Evolutionary conservation across 345 rosid genomes (phyloP).

Genomic region (Camelina neglecta): DNA sequence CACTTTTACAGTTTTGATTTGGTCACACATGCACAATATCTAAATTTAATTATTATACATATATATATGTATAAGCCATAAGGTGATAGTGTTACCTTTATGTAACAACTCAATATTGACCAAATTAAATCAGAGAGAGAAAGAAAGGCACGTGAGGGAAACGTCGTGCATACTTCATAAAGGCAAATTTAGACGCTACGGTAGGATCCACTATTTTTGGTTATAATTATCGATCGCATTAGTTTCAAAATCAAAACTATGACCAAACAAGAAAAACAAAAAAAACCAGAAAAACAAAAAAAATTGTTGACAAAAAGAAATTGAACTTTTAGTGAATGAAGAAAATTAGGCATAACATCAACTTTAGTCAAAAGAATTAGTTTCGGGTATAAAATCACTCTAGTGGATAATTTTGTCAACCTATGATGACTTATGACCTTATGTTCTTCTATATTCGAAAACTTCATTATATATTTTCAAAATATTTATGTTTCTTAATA

Average conservation of each 20-base stretch:
- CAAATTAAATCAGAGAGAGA: slow-evolving; percentile 17
- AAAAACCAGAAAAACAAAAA: background rate
- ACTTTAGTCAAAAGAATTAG: slow-evolving; percentile 18
- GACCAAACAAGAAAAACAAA: background rate
- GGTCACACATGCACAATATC: background rate
- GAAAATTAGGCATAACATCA: slow-evolving; percentile 35
- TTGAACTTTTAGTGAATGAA: background rate
- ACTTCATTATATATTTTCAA: background rate
- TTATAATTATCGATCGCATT: slow-evolving; percentile 14
- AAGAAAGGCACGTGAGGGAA: slow-evolving; percentile 38
- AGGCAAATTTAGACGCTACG: slow-evolving; percentile 24
- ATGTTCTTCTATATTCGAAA: background rate
- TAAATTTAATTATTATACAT: background rate
- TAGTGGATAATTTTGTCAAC: slow-evolving; percentile 23
- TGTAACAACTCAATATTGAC: slow-evolving; percentile 24
- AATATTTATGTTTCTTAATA: background rate
- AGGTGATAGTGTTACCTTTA: slow-evolving; percentile 24
- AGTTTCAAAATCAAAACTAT: slow-evolving; percentile 1
- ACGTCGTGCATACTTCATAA: slow-evolving; percentile 32
- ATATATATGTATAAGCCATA: background rate
- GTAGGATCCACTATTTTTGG: slow-evolving; percentile 38
- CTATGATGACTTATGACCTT: background rate
- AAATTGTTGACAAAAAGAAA: slow-evolving; percentile 6
- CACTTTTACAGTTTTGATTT: background rate
- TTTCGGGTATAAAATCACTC: slow-evolving; percentile 41